phyloP scores from a whole-genome alignment of 2,329 filamentous ascomycete genomes.

The Xylaria digitata region DNA sequence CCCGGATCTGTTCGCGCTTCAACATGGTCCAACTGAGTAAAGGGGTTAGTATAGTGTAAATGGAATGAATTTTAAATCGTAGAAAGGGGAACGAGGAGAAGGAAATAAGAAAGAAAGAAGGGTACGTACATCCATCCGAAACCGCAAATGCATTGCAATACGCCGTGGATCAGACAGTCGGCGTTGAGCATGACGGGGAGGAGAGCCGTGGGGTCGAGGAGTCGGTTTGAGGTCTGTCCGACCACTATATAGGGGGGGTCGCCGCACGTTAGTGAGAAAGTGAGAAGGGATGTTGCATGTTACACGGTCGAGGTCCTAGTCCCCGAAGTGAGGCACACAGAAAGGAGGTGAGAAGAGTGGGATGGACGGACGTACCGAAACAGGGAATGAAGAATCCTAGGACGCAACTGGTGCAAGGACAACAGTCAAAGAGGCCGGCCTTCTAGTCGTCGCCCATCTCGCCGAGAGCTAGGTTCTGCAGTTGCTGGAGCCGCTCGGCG shows the following conservation, averaged over 20 bases:
- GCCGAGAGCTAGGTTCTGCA: conserved; percentile 30
- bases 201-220: conserved; percentile 57
- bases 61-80: not conserved
- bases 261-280: not conserved
- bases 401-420: conserved; percentile 54
- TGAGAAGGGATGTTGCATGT: not conserved
- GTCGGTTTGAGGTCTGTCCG: conserved; percentile 58
- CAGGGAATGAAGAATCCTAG: conserved; percentile 57
- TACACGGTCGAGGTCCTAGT: not conserved
- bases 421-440: conserved; percentile 55
- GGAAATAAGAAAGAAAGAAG: not conserved
- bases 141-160: conserved; percentile 54
- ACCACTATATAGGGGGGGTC: conserved; percentile 49
- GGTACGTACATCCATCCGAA: conserved; percentile 57
- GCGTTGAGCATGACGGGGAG: conserved; percentile 55
- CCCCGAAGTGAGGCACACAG: no score
- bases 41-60: not conserved
- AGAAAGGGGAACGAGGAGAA: conserved; percentile 4
- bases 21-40: conserved; percentile 58
- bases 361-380: conserved; percentile 51
- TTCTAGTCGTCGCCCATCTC: conserved; percentile 39
- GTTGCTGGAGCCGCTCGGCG: conserved; percentile 18
- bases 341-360: not conserved
- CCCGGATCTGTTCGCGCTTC: conserved; percentile 65
- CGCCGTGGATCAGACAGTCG: conserved; percentile 57